Percentiles rank a stretch among this genome's conserved stretches.
Conservation (phyloP, 176 grass and related monocot species). For the Saccharum officinarum region DNA sequence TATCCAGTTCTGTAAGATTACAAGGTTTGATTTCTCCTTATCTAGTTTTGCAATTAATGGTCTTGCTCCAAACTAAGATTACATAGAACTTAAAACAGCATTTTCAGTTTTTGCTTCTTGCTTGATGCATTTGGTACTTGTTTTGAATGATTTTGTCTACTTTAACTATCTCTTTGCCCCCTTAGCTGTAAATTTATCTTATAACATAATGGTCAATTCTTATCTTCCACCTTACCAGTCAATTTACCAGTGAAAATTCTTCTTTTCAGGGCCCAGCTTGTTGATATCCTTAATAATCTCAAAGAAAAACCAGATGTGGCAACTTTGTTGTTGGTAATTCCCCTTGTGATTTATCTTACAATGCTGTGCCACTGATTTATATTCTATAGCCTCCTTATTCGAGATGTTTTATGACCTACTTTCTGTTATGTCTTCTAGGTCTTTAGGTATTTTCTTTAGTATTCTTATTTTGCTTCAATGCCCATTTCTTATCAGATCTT, state of each 20-base stretch:
- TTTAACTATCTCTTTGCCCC: neutral
- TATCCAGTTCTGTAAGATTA: constrained; percentile 99
- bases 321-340: constrained; percentile 85
- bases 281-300: constrained; percentile 94
- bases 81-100: constrained; percentile 12
- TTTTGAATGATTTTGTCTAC: neutral
- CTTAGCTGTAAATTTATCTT: neutral
- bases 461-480: neutral
- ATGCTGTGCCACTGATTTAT: constrained; percentile 11
- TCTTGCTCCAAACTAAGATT: constrained; percentile 1
- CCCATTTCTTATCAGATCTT: constrained; percentile 13
- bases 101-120: constrained; percentile 29
- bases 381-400: neutral
- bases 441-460: neutral
- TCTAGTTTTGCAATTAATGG: constrained; percentile 25
- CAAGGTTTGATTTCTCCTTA: constrained; percentile 62
- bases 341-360: constrained; percentile 36
- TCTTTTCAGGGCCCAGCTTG: constrained; percentile 78
- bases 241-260: constrained; percentile 29
- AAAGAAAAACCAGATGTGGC: constrained; percentile 98
- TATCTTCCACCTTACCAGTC: neutral
- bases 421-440: neutral
- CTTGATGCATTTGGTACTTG: constrained; percentile 14
- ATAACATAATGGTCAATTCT: constrained; percentile 9
- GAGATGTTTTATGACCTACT: neutral